phyloP scores from a whole-genome alignment of 345 rosid species.

The Camelina laxa region DNA sequence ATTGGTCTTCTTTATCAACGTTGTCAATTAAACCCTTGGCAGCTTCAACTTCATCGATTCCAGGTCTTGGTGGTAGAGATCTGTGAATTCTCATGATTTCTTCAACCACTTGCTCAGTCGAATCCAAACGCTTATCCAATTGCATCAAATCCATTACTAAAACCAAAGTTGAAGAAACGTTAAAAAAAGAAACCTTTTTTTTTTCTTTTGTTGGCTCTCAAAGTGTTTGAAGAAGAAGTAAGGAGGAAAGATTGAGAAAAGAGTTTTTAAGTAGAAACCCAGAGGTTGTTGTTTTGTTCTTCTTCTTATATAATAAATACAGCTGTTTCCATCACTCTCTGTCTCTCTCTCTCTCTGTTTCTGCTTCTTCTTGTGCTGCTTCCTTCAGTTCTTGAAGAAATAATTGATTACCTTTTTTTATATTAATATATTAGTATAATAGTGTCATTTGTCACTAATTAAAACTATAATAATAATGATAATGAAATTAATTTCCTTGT shows the following conservation, averaged over 20 bases:
- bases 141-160: conserved; percentile 37
- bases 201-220: not conserved
- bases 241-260: conserved; percentile 19
- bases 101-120: conserved; percentile 74
- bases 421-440: too few relatives aligned
- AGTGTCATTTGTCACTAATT: conserved; percentile 24
- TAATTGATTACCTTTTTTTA: conserved; percentile 19
- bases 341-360: conserved; percentile 25
- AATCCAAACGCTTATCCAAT: conserved; percentile 57
- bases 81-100: conserved; percentile 92
- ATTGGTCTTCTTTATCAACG: conserved; percentile 85
- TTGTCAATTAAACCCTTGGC: conserved; percentile 66
- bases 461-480: not conserved
- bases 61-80: conserved; percentile 81
- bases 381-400: conserved; percentile 18
- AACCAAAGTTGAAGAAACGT: not conserved
- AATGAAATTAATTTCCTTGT: not conserved
- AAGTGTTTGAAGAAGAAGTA: not conserved
- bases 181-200: not conserved
- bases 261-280: conserved; percentile 42
- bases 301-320: conserved; percentile 20
- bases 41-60: conserved; percentile 82
- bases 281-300: conserved; percentile 31
- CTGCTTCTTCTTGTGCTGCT: conserved; percentile 29
- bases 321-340: conserved; percentile 48